A percentile compares a stretch with the other conserved stretches of the same genome.
phyloP scores from a whole-genome alignment of 2,329 filamentous ascomycete species.

The Calonectria multiphialidica region DNA sequence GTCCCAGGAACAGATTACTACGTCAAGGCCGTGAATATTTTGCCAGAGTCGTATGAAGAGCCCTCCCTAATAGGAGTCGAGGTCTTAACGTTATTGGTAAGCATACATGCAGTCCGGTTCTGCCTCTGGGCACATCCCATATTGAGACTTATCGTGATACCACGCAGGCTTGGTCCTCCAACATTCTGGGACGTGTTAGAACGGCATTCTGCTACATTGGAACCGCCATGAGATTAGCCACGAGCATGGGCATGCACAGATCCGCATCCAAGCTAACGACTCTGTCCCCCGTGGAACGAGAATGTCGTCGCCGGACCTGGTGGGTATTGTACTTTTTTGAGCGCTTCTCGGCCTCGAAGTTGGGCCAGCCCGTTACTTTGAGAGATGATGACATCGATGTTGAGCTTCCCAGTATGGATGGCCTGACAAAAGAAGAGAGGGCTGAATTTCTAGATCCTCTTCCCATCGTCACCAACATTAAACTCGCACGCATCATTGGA shows the following conservation, averaged over 20 bases:
- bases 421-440: constrained; percentile 41
- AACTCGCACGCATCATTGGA: constrained; percentile 46
- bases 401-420: constrained; percentile 46
- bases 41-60: constrained; percentile 57
- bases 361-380: constrained; percentile 47
- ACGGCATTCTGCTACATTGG: constrained; percentile 50
- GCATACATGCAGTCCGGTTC: accelerated
- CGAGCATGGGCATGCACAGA: constrained; percentile 58
- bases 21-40: constrained; percentile 52
- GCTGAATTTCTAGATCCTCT: constrained; percentile 46
- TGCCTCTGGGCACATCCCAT: neutral
- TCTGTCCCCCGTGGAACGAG: constrained; percentile 38
- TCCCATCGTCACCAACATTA: constrained; percentile 44
- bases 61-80: constrained; percentile 59
- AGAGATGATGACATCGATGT: constrained; percentile 50
- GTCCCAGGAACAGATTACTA: constrained; percentile 60
- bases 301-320: constrained; percentile 45
- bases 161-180: constrained; percentile 42
- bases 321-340: constrained; percentile 51
- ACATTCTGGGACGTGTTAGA: constrained; percentile 50
- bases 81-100: constrained; percentile 47
- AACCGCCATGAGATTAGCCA: constrained; percentile 52
- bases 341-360: constrained; percentile 47
- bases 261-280: constrained; percentile 36
- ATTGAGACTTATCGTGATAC: neutral